Evolutionary conservation across 1,139 yeast genomes (phyloP), one percentile per base, ranked within the genome.

Genomic region (Debaryomyces subglobosus): DNA sequence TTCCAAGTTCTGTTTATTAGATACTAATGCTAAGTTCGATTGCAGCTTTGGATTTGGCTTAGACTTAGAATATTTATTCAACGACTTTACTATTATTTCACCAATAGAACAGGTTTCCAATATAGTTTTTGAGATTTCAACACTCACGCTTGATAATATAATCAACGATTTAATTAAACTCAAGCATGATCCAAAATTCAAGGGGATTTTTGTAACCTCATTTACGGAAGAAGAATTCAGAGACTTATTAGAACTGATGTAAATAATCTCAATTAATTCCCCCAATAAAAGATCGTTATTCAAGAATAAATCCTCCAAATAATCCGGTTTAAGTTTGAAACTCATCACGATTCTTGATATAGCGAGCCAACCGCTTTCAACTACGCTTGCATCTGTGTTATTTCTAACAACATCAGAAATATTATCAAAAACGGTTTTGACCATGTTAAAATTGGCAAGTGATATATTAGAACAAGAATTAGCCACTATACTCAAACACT

Each of bases 401-500:
- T 78, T 82, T 30, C 72, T 65, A 7, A 89, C 85, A 3, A 88
- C 84, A 33, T 80, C 76, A 34, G 86, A 81, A 33, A 92, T 71
- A 18, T 75, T 72, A 3, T 84, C 86, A 55, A 90, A 82, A 1
- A 85, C 81, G 27, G 78, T 85, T 48, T 77, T 71, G 8, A 86
- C 70, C 53, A 71, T 72, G 5, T 69, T 66, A 51, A 81, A 81
- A 53, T 79, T 78, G 2, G 69, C 59, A 7, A 59, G 49, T 2
- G 78, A 71, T 1, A 87, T 70, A 48, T 73, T 72, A 1, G 77
- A 72, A 54, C 94, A 86, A 12, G 95, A 79, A 60, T 89, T 88
- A 3, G 96, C 87, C 4, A 90, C 90, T 35, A 89, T 88, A 1
- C 76, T 72, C 41, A 92, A 70, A 27, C 96, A 90, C 55, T 90